A percentile compares a stretch with the other conserved stretches of the same genome.
These are phyloP conservation scores for Bryoglossum gracile DNA, from an alignment of 495 filamentous ascomycete genomes.

Conservation along the genomic window DNA sequence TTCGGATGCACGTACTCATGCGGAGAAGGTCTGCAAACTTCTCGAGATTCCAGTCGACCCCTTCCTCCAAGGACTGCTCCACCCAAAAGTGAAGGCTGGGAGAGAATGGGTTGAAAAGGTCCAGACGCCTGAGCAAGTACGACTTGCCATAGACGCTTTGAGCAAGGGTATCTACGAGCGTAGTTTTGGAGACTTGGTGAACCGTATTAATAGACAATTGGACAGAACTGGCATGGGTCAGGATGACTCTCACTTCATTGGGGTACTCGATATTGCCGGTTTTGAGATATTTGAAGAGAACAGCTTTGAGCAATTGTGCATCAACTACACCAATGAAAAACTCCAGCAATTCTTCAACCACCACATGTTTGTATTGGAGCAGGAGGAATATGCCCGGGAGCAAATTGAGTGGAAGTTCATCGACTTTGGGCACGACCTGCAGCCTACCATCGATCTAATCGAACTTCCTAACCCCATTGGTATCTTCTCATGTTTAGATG, in stretches of 20 bases:
- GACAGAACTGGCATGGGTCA: conserved; percentile 68
- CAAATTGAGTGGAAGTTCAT: conserved; percentile 99
- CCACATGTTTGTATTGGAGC: conserved; percentile 99
- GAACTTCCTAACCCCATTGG: conserved; percentile 95
- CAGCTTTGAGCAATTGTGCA: conserved; percentile 98
- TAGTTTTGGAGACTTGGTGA: conserved; percentile 86
- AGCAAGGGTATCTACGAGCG: conserved; percentile 97
- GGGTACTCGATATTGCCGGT: conserved; percentile 97
- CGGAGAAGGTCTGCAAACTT: conserved; percentile 71
- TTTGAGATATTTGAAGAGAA: conserved; percentile 99
- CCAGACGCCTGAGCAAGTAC: conserved; percentile 93
- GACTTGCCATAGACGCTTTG: conserved; percentile 80
- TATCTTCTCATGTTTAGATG: conserved; percentile 97
- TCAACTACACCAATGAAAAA: conserved; percentile 99
- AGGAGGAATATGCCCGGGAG: conserved; percentile 96
- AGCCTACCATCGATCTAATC: conserved; percentile 97
- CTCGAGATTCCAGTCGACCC: conserved; percentile 77
- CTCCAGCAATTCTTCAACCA: conserved; percentile 99
- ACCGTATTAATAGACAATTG: conserved; percentile 84
- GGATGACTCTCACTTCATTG: conserved; percentile 92
- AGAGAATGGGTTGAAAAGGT: conserved; percentile 98
- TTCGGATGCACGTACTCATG: conserved; percentile 60
- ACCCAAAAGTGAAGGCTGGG: conserved; percentile 90
- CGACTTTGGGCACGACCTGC: conserved; percentile 94
- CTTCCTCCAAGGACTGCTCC: conserved; percentile 82